A percentile compares a stretch with the other conserved stretches of the same genome.
phyloP scores from a whole-genome alignment of 805 yeast genomes.

The Candida ipomoeae region DNA sequence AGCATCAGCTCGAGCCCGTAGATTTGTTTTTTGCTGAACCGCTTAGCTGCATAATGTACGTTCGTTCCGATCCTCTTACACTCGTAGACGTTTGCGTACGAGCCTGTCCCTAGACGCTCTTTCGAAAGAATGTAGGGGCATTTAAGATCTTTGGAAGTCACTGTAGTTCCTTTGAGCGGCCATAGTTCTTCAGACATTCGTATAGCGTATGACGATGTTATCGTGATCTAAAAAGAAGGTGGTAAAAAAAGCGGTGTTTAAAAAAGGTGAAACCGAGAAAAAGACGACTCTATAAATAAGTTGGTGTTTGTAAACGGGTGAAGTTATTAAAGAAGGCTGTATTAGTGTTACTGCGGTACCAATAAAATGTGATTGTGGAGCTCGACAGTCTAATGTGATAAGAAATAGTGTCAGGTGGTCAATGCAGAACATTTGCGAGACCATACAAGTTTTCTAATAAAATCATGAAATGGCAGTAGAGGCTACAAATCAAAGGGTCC shows the following conservation, averaged over 20 bases:
- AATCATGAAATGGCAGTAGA: background rate
- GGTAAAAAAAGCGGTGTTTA: no score
- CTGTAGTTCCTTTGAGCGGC: background rate
- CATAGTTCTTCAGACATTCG: background rate
- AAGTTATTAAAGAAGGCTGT: no score
- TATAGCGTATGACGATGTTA: background rate
- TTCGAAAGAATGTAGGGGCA: conserved; percentile 34
- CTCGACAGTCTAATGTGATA: background rate
- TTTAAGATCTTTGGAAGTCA: conserved; percentile 11
- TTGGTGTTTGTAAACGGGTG: no score
- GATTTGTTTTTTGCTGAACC: conserved; percentile 46
- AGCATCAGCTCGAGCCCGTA: conserved; percentile 50
- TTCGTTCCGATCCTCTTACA: conserved; percentile 42
- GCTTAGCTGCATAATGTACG: conserved; percentile 50
- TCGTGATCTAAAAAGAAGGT: background rate
- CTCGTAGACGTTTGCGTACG: conserved; percentile 48
- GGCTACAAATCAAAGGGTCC: background rate
- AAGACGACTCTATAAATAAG: background rate
- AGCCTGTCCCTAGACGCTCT: conserved; percentile 33
- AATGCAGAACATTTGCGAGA: background rate
- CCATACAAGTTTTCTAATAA: background rate
- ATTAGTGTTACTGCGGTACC: no score
- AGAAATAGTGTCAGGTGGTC: background rate
- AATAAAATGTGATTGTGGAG: no score
- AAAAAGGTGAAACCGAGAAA: no score